These are phyloP conservation scores for Blastobotrys muscicola DNA, from an alignment of 805 yeast species.

Conservation along the genomic window DNA sequence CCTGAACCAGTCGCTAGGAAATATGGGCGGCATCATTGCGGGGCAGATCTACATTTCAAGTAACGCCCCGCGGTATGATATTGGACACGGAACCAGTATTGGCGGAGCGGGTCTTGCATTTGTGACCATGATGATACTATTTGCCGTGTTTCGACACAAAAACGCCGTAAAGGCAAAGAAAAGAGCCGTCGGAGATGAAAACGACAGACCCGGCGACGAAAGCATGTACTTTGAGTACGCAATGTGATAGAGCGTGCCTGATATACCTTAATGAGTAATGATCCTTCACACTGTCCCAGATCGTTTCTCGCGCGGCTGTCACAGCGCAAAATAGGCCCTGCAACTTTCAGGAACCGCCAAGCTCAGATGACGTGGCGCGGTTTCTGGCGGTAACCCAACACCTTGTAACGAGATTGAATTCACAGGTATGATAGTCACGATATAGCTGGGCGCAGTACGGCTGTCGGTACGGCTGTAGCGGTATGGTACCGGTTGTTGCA, in stretches of 20 bases:
- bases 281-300: too few species aligned
- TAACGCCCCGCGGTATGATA: conserved; percentile 30
- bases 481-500: too few species aligned
- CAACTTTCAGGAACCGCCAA: too few species aligned
- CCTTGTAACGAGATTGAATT: too few species aligned
- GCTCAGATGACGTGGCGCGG: too few species aligned
- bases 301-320: too few species aligned
- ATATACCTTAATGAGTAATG: too few species aligned
- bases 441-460: too few species aligned
- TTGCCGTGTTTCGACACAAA: not conserved
- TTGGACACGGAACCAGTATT: conserved; percentile 27
- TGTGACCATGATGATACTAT: not conserved
- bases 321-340: too few species aligned
- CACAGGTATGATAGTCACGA: too few species aligned
- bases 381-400: too few species aligned
- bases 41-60: conserved; percentile 31
- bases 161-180: not conserved
- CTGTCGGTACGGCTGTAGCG: too few species aligned
- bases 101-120: conserved; percentile 6
- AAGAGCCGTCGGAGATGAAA: not conserved
- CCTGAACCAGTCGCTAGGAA: conserved; percentile 36
- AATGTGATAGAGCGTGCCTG: not conserved
- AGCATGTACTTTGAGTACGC: not conserved
- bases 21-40: conserved; percentile 37
- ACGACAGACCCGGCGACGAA: conserved; percentile 1